phyloP scores from a whole-genome alignment of 768 basidiomycete species.

The Tulasnella sp. region DNA sequence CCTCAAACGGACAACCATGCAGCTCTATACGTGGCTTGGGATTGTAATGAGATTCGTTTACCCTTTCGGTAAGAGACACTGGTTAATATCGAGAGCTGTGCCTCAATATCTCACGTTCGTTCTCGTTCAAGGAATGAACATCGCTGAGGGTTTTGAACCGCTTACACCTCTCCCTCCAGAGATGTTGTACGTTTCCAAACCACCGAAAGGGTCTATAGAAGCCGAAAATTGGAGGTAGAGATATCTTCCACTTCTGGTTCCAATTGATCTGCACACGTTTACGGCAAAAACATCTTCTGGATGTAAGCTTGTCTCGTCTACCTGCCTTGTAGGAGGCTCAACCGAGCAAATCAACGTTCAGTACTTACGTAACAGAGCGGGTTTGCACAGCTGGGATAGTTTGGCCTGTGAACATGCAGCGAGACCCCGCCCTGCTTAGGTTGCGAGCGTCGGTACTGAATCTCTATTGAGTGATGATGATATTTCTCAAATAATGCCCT shows the following conservation, averaged over 20 bases:
- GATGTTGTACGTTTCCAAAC: neutral
- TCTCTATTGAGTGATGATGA: too few relatives aligned
- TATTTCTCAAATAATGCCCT: too few relatives aligned
- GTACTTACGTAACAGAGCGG: neutral
- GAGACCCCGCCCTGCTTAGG: neutral
- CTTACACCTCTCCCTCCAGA: neutral
- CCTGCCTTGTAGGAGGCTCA: neutral
- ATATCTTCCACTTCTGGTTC: neutral
- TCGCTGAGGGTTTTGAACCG: neutral
- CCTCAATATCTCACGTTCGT: neutral
- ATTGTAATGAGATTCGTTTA: neutral
- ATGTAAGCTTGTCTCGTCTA: neutral
- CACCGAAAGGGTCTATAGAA: neutral
- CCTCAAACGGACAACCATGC: neutral
- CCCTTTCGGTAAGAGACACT: neutral
- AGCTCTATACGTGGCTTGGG: neutral
- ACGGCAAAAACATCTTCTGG: conserved; percentile 1
- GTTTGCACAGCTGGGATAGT: neutral
- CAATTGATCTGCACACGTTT: neutral
- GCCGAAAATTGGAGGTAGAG: neutral
- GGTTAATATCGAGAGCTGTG: neutral
- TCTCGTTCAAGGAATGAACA: neutral
- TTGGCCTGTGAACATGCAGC: neutral
- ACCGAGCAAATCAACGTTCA: neutral
- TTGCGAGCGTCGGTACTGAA: too few relatives aligned